A percentile compares a stretch with the other conserved stretches of the same genome.
Evolutionary conservation across 345 rosid genomes (phyloP).

Genomic region (Lepidium africanum): DNA sequence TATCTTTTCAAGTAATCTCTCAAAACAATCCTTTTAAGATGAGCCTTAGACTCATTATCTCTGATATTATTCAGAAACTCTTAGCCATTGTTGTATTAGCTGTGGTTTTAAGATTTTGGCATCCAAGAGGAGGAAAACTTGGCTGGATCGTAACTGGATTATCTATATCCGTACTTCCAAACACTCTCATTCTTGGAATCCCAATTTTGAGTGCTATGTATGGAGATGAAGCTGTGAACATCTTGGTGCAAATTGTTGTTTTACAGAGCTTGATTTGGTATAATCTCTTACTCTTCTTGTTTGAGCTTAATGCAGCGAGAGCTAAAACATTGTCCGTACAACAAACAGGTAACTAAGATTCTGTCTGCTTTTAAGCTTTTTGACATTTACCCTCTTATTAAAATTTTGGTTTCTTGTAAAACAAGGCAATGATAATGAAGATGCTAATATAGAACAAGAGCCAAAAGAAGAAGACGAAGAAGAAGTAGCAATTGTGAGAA

Average conservation of each 20-base stretch:
- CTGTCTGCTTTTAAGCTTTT: background rate
- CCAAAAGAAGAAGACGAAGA: constrained; percentile 41
- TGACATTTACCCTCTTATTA: background rate
- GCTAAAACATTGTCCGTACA: constrained; percentile 35
- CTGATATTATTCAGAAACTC: constrained; percentile 64
- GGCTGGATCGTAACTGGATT: constrained; percentile 64
- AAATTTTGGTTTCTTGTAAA: constrained; percentile 8
- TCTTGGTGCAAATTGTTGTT: constrained; percentile 67
- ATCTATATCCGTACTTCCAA: constrained; percentile 69
- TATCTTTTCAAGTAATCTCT: constrained; percentile 72
- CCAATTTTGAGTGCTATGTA: constrained; percentile 68
- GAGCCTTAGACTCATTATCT: constrained; percentile 53
- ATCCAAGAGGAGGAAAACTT: constrained; percentile 35
- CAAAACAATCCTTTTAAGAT: constrained; percentile 64
- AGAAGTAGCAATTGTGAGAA: constrained; percentile 31
- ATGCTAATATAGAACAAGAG: constrained; percentile 37
- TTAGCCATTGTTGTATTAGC: constrained; percentile 38
- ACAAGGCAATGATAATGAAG: constrained; percentile 26
- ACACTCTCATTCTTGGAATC: constrained; percentile 80
- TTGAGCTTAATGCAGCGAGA: constrained; percentile 58
- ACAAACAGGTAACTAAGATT: constrained; percentile 38
- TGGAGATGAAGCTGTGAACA: constrained; percentile 48
- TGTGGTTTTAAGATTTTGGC: constrained; percentile 37
- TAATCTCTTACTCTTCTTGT: constrained; percentile 59
- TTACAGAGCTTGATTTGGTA: constrained; percentile 85